Evolutionary conservation across 306 rosid species (phyloP).

Genomic region (Gastrolobium bilobum): DNA sequence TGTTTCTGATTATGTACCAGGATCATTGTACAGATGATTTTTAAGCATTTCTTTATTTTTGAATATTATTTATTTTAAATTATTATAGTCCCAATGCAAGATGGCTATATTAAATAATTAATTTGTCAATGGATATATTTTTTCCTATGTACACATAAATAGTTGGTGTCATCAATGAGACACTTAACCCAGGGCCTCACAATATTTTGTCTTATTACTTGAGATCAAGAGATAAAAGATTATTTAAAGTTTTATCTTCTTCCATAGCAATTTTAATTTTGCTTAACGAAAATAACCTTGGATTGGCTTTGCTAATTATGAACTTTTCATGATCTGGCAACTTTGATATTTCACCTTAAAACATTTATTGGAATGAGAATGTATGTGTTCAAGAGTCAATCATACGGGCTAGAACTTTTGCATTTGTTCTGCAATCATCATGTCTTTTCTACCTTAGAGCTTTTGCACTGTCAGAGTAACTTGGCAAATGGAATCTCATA

Average conservation of each 20-base stretch:
- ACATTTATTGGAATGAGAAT: too few species aligned
- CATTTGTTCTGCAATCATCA: too few species aligned
- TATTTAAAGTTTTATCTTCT: background rate
- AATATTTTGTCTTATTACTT: background rate
- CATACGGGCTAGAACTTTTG: too few species aligned
- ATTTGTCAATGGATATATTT: background rate
- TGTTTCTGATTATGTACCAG: background rate
- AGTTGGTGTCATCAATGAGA: background rate
- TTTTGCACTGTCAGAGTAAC: too few species aligned
- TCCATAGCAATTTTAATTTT: too few species aligned
- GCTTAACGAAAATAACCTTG: too few species aligned
- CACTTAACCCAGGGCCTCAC: background rate
- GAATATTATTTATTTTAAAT: background rate
- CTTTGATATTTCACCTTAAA: too few species aligned
- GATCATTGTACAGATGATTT: background rate
- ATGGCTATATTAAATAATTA: background rate
- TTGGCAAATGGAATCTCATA: too few species aligned
- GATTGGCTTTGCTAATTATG: background rate
- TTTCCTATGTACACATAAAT: background rate
- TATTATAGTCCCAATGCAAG: background rate
- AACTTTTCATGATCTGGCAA: background rate
- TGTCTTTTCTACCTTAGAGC: too few species aligned
- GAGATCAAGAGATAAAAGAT: background rate
- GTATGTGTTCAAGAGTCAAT: too few species aligned
- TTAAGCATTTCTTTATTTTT: constrained; percentile 2